phyloP scores from a whole-genome alignment of 306 rosid species.

The Cajanus cajan region DNA sequence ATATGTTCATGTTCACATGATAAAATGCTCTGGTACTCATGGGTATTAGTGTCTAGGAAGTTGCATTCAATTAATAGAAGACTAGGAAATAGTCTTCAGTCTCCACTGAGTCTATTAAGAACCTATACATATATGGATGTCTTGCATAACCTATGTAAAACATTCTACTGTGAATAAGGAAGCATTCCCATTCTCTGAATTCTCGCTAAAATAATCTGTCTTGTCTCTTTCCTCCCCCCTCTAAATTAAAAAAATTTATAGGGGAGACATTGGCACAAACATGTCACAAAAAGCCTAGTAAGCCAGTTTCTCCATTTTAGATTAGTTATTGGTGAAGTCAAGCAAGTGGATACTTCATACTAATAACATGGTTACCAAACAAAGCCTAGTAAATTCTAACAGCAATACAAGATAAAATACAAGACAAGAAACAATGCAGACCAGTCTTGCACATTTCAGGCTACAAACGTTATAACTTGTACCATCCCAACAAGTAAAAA shows the following conservation, averaged over 20 bases:
- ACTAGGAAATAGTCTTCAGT: not conserved
- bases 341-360: no score
- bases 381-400: not conserved
- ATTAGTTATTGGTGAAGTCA: no score
- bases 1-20: not conserved
- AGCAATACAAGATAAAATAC: not conserved
- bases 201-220: not conserved
- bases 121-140: not conserved
- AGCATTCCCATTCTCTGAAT: not conserved
- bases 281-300: not conserved
- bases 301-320: no score
- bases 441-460: not conserved
- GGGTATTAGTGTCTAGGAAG: not conserved
- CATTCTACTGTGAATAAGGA: not conserved
- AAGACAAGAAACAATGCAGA: not conserved
- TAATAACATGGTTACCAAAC: no score
- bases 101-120: not conserved
- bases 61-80: not conserved
- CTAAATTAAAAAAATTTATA: not conserved
- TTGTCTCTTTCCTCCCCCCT: not conserved
- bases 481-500: not conserved
- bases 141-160: not conserved
- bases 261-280: constrained; percentile 3
- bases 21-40: not conserved
- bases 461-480: not conserved